Evolutionary conservation across 768 basidiomycete species (phyloP), one percentile per base, ranked within the genome.

Genomic region (Lentinula raphanica): DNA sequence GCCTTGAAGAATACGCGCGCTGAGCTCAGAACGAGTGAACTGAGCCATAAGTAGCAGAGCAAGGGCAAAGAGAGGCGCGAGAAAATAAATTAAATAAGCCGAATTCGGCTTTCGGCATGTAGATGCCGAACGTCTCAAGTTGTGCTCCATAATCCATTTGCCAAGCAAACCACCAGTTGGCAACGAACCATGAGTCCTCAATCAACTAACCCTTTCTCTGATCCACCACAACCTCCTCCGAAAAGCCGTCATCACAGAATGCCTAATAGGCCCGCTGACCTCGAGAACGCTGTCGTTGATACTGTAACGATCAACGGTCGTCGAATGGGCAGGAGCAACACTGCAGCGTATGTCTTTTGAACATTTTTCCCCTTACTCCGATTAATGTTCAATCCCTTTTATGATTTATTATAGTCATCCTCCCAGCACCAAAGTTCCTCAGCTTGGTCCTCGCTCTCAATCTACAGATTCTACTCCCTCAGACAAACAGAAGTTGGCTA

Each of bases 1-100:
- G 48, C 94, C 94, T 2, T 75, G 75, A 68, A 92, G 80, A 65
- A 96, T 90, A 65, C 84, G 84, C 5, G 73, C 68, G 9, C 87
- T 87, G 63, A 95, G 76, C 46, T 82, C 75, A 28, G 82, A 79
- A 23, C 76, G 68, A 35, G 70, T 57, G 71, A 71, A 76, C 55
- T 67, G 55, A 42, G 28, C 39, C 55, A 59, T 59, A 28, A 25
- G 17, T 25, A 45, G 17, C 19, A 6, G 11, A 12, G 19, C 19
- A 44, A 23, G 17, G 42, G 17, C 5, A 19, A 42, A 42, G 15
- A 17, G 9, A 21, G 19, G 42, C 21, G 19, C 38, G n/a, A 13
- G 17, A 39, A 13, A 39, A 39, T 44, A n/a, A 44, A 21, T 7
- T 44, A 5, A n/a, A n/a, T n/a, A n/a, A n/a, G n/a, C n/a, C n/a